Evolutionary conservation across 176 grass and related monocot genomes (phyloP), one percentile per base, ranked within the genome.

Genomic region (Oryza nivara): DNA sequence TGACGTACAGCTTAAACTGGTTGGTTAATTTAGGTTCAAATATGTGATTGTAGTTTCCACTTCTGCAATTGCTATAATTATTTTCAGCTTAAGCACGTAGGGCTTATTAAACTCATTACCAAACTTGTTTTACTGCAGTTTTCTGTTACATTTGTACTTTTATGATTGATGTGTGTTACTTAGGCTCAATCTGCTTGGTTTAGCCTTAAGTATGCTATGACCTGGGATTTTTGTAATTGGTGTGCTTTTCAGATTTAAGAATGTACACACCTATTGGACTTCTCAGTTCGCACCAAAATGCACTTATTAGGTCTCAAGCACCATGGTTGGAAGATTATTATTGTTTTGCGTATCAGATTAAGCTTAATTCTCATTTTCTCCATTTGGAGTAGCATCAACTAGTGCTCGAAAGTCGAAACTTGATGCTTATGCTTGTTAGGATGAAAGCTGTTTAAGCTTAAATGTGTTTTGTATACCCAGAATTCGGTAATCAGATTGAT

Each of bases 321-420:
- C 17, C 54, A 58, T 58, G 17, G 54, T 58, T 58, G 54, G 54
- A 63, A 63, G 58, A 4, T 11, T 63, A 63, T 23, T 63, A 8
- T 63, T 9, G 3, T 63, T 60, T 22, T 60, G 19, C 2, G 7
- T 6, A 60, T 60, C 28, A 43, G 13, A 40, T 17, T 20, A 67
- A 41, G 32, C 73, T 84, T 67, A 3, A 8, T 76, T 56, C 16
- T 40, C 63, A 28, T 68, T 77, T 76, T 28, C 2, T 76, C 20
- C n/a, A 54, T 30, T 26, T 1, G 6, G 2, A 68, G 43, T 20
- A 80, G 26, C 65, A 46, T 74, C 44, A 70, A 85, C 0, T 9
- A 43, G 22, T 68, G 63, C 26, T 51, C 60, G 30, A 32, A 32
- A 32, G 30, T 32, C 2, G 30, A 68, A 4, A 67, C 7, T 43